Evolutionary conservation across 2,329 filamentous ascomycete species (phyloP), one percentile per base, ranked within the genome.

Genomic region (Incumbomyces delicatus): DNA sequence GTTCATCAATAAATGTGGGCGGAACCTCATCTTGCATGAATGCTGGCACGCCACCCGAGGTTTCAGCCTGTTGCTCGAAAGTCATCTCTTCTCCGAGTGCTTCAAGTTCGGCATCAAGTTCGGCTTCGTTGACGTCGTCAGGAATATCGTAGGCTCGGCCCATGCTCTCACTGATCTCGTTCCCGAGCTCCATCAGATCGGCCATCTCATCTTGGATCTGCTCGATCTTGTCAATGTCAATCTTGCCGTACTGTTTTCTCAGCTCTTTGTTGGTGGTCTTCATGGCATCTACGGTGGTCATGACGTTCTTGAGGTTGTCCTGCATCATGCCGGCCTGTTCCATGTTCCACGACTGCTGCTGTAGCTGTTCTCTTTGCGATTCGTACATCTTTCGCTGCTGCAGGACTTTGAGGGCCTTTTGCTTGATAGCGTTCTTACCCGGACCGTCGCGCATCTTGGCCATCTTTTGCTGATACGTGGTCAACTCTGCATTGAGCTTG

Each of bases 191-290:
- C 79, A 98, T 86, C 59, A 98, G 66, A 67, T 98, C 92, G 5
- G 89, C 89, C 92, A 98, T 96, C 70, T 98, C 90, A 64, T 98
- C 92, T 76, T 98, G 90, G 75, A 98, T 78, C 57, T 84, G 76
- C 75, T 98, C 92, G 58, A 98, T 96, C 75, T 94, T 88, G 67
- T 96, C 92, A 46, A 98, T 83, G 61, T 98, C 85, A 55, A 98
- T 85, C 73, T 95, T 95, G 58, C 90, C 90, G 63, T 96, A 96
- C 73, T 96, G 90, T 66, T 87, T 85, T 62, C 81, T 81, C 53
- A 98, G 76, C 60, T 87, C 83, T 71, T 95, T 95, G 60, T 92
- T 95, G 18, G 90, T 95, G 1, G 85, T 88, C 77, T 95, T 94
- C 79, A 98, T 90, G 10, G 90, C 89, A 64, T 96, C 90, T 37